Evolutionary conservation across 1,284 basidiomycete genomes (phyloP), one percentile per base, ranked within the genome.

Genomic region (Cystobasidiaceae sp.): DNA sequence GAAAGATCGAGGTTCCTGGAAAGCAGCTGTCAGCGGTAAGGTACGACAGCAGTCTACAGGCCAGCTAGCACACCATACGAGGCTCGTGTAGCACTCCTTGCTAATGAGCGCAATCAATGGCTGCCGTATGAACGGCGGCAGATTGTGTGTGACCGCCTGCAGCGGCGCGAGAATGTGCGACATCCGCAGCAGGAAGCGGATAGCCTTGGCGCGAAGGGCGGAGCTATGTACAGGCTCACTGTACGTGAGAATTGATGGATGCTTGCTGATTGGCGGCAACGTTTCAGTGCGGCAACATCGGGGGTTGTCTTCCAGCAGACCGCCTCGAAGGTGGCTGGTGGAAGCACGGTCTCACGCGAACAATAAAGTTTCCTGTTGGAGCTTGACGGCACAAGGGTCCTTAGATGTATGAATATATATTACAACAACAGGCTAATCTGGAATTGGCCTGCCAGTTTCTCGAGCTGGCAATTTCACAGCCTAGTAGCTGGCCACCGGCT

Each of bases 81-180:
- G 84, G 57, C 87, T 87, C 27, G 83, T 83, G 80, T 97, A 98
- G 78, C 94, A 98, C 82, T 90, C 83, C 80, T 89, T 76, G 52
- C 93, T 92, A 59, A 97, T 83, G 44, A 97, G 83, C 0, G 86
- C 84, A 23, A 87, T 81, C 3, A 89, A 88, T 0, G 93, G 83
- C 73, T 91, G 86, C 66, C 84, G 83, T 61, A 97, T 79, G 76
- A 92, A 87, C 79, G 83, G 85, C 4, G 93, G 92, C 32, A 97
- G 74, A 70, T 79, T 76, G 50, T 79, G 79, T 2, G 81, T 82
- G 52, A 82, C 68, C 7, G 46, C 30, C 28, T 69, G 50, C 17
- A 67, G 61, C 41, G 61, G 61, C 13, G 52, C 61, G n/a, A 64
- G 61, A 11, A 51, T 15, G 33, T 49, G 43, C 27, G 61, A 55